Conservation (phyloP, 768 basidiomycete genomes). For the Dendrothele bispora region DNA sequence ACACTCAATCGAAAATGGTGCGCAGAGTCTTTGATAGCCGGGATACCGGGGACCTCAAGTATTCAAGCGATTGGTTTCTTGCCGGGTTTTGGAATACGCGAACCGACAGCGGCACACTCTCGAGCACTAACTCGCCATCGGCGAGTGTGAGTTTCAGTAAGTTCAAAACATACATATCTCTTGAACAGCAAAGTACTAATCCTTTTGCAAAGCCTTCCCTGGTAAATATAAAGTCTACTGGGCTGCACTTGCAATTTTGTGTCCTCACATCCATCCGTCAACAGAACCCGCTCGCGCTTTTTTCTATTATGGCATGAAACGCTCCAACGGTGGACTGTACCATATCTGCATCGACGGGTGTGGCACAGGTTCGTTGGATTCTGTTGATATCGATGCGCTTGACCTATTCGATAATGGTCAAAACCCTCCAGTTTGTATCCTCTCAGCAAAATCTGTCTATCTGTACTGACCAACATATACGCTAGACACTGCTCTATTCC, state of each 20-base stretch:
- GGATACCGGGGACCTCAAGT: too few species aligned
- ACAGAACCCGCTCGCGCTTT: constrained; percentile 24
- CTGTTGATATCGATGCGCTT: constrained; percentile 24
- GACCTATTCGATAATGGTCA: constrained; percentile 26
- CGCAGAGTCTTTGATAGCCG: too few species aligned
- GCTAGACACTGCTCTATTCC: constrained; percentile 23
- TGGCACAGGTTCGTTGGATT: constrained; percentile 22
- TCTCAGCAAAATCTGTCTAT: too few species aligned
- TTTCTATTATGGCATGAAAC: constrained; percentile 28
- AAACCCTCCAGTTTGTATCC: constrained; percentile 26
- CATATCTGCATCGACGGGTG: constrained; percentile 33
- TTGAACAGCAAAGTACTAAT: too few species aligned
- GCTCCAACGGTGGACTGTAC: constrained; percentile 26
- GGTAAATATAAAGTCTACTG: not conserved
- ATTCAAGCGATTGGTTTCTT: too few species aligned
- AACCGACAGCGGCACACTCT: too few species aligned
- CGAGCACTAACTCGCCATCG: too few species aligned
- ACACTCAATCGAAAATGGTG: too few species aligned
- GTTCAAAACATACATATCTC: too few species aligned
- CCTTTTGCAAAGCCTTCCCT: not conserved
- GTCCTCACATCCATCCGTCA: not conserved
- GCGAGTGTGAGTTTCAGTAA: constrained; percentile 30
- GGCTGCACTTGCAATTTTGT: constrained; percentile 2
- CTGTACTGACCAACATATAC: too few species aligned
- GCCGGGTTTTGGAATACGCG: too few species aligned